A percentile compares a stretch with the other conserved stretches of the same genome.
Conservation (phyloP, 164 flowering plant genomes). For the Stephania yunnanensis region DNA sequence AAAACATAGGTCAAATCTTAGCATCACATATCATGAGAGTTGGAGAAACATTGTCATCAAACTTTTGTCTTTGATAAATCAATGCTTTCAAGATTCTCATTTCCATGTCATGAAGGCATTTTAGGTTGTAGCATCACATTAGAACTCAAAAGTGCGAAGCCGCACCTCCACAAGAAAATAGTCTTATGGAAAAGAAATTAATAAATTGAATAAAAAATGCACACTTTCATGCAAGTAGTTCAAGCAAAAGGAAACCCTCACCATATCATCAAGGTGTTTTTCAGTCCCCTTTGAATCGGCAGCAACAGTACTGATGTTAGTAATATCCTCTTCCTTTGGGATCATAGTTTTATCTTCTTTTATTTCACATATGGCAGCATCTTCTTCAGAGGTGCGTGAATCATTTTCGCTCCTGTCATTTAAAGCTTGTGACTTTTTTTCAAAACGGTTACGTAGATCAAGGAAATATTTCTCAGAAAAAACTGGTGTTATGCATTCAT, state of each 20-base stretch:
- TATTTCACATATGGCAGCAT: slow-evolving; percentile 16
- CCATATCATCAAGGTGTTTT: slow-evolving; percentile 53
- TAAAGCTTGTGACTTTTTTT: slow-evolving; percentile 20
- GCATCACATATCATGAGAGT: neutral
- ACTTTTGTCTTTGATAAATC: neutral
- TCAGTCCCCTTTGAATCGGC: slow-evolving; percentile 78
- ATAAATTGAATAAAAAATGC: neutral
- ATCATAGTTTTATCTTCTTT: slow-evolving; percentile 17
- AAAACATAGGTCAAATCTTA: neutral
- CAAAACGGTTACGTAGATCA: slow-evolving; percentile 32
- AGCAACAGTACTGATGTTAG: slow-evolving; percentile 71
- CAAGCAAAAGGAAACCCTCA: slow-evolving; percentile 15
- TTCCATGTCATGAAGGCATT: no score
- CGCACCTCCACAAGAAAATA: neutral
- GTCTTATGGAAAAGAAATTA: neutral
- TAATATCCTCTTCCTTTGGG: slow-evolving; percentile 56
- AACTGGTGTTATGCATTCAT: slow-evolving; percentile 38
- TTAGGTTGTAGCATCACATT: neutral
- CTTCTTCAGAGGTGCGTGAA: slow-evolving; percentile 31
- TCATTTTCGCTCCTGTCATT: slow-evolving; percentile 18
- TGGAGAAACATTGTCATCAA: neutral
- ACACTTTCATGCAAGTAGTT: neutral
- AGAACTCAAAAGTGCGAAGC: neutral
- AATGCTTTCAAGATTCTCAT: neutral
- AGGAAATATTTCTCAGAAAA: slow-evolving; percentile 32